Percentiles rank a stretch among this genome's conserved stretches.
Conservation (phyloP, 495 filamentous ascomycete species). For the Tetracladium setigerum region DNA sequence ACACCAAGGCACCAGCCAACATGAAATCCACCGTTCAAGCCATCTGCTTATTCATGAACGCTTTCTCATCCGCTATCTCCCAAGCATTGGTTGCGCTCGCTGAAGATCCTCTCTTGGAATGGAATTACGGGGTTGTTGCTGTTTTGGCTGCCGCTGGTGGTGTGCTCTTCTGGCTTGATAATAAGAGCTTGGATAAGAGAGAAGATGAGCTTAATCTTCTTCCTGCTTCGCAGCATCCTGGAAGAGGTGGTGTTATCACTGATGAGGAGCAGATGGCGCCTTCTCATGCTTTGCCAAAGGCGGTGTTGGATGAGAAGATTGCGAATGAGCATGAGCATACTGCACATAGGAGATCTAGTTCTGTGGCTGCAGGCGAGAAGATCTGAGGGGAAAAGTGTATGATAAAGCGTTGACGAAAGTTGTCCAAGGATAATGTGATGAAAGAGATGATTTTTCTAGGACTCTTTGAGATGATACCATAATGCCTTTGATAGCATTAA, state of each 20-base stretch:
- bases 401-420: no score
- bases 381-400: no score
- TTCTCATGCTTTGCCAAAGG: neutral
- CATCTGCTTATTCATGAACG: conserved; percentile 61
- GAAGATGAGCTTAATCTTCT: conserved; percentile 61
- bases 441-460: no score
- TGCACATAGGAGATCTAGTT: no score
- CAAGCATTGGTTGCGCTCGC: conserved; percentile 58
- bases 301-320: no score
- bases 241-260: neutral
- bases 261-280: neutral
- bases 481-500: no score
- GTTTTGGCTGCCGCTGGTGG: conserved; percentile 53
- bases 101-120: conserved; percentile 59
- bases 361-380: no score
- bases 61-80: conserved; percentile 60
- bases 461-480: no score
- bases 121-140: conserved; percentile 58
- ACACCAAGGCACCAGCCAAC: conserved; percentile 68
- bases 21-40: conserved; percentile 67
- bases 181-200: conserved; percentile 48
- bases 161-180: conserved; percentile 53
- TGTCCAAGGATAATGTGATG: no score
- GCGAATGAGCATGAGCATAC: no score
- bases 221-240: neutral